These are phyloP conservation scores for Bruguiera hainesii DNA, from an alignment of 441 rosid species.

Conservation along the genomic window DNA sequence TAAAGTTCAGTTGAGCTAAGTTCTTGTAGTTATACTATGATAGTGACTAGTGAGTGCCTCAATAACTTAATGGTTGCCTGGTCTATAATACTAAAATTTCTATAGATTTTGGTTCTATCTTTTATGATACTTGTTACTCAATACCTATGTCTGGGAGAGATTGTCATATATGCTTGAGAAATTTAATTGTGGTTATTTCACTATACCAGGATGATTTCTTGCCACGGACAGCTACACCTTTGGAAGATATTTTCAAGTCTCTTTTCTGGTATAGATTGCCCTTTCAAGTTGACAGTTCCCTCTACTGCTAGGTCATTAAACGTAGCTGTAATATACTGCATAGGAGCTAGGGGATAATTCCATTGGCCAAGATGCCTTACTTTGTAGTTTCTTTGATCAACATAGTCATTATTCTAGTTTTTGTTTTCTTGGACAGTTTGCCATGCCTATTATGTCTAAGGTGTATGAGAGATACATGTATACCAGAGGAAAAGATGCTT, in stretches of 20 bases:
- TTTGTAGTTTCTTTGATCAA: neutral
- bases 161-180: neutral
- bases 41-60: no score
- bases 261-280: slow-evolving; percentile 68
- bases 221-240: slow-evolving; percentile 86
- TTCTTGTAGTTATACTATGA: no score
- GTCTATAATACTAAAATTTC: no score
- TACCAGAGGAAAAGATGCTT: slow-evolving; percentile 74
- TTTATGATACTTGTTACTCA: no score
- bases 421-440: slow-evolving; percentile 47
- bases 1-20: no score
- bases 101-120: no score
- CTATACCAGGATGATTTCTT: slow-evolving; percentile 84
- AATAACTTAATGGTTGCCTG: no score
- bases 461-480: slow-evolving; percentile 90
- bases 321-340: no score
- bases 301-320: slow-evolving; percentile 8
- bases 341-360: no score
- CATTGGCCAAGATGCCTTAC: no score
- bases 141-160: neutral
- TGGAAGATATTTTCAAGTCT: slow-evolving; percentile 95
- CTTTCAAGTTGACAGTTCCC: slow-evolving; percentile 5
- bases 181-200: slow-evolving; percentile 17
- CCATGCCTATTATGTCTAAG: slow-evolving; percentile 78
- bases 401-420: slow-evolving; percentile 10